Percentiles rank a stretch among this genome's conserved stretches.
Conservation (phyloP, 306 rosid species). For the Lotus japonicus region DNA sequence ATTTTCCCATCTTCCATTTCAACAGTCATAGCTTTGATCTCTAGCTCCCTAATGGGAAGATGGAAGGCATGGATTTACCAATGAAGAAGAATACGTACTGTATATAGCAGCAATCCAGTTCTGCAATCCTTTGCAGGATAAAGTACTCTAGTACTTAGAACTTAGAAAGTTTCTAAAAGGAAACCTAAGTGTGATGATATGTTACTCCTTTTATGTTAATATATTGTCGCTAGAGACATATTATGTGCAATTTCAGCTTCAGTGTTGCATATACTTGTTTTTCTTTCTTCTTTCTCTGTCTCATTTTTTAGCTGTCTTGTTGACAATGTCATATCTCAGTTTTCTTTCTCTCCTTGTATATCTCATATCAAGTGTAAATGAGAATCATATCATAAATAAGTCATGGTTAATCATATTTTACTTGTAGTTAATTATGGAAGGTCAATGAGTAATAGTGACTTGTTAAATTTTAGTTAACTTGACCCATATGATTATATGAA, state of each 20-base stretch:
- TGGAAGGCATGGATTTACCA: not conserved
- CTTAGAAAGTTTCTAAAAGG: not conserved
- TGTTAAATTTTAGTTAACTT: not conserved
- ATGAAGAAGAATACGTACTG: not conserved
- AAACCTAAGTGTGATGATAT: not conserved
- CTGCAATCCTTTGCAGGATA: not conserved
- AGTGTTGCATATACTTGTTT: not conserved
- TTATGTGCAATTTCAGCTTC: not conserved
- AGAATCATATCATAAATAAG: too few species aligned
- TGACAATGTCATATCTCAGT: too few species aligned
- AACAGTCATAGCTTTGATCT: slow-evolving; percentile 88
- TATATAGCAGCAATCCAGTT: not conserved
- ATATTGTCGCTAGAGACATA: not conserved
- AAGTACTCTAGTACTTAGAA: not conserved
- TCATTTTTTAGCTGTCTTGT: not conserved
- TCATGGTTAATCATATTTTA: not conserved
- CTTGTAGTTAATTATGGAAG: not conserved
- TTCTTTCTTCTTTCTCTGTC: not conserved
- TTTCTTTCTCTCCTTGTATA: too few species aligned
- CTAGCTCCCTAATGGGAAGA: slow-evolving; percentile 26
- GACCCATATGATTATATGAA: not conserved
- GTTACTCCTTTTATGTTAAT: not conserved
- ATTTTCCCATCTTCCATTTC: slow-evolving; percentile 78
- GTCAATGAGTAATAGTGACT: not conserved
- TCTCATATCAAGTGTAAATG: too few species aligned